Evolutionary conservation across 139 green algal species (phyloP), one percentile per base, ranked within the genome.

Genomic region (Pedinophyceae sp.): DNA sequence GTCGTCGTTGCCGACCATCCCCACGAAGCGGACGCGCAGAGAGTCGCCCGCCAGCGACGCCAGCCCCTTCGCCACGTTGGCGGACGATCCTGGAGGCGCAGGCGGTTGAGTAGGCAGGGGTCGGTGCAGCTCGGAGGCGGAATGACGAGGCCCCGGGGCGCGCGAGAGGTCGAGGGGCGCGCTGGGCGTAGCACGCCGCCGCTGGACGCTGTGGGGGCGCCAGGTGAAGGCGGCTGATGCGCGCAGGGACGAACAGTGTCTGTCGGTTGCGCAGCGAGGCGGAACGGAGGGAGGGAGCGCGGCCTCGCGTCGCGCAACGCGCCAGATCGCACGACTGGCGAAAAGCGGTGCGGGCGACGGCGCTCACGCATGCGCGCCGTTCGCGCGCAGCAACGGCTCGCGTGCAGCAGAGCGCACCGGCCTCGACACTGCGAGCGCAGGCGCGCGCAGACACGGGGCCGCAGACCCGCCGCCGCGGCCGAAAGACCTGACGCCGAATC

Each of bases 1-100:
- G 2, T 48, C 52, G 50, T 93, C 84, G 1, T 40, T 27, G 3
- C 71, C 84, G 7, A 89, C 60, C 72, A 84, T 86, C 28, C 84
- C 84, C 26, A 82, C 48, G 52, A 85, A 82, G 22, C 55, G 59
- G 51, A 54, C 67, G 2, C 3, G 22, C 23, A 67, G 23, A 4
- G 3, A 3, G 24, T 27, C 29, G 25, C 16, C 30, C 1, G 26
- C 38, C 27, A 74, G 59, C 27, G 24, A 52, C 25, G 69, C 70
- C 17, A 81, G 30, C 26, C 59, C 58, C 27, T 66, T 71, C 13
- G 45, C 23, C 2, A 93, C 84, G 48, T 93, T 93, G 27, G 82
- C 82, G 3, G 46, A 15, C 25, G 46, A 7, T 18, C 7, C 19
- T 52, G 46, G 46, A 23, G 18, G 46, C 25, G 27, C 50, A 3